phyloP scores from a whole-genome alignment of 768 basidiomycete species.

The Trametes maxima region DNA sequence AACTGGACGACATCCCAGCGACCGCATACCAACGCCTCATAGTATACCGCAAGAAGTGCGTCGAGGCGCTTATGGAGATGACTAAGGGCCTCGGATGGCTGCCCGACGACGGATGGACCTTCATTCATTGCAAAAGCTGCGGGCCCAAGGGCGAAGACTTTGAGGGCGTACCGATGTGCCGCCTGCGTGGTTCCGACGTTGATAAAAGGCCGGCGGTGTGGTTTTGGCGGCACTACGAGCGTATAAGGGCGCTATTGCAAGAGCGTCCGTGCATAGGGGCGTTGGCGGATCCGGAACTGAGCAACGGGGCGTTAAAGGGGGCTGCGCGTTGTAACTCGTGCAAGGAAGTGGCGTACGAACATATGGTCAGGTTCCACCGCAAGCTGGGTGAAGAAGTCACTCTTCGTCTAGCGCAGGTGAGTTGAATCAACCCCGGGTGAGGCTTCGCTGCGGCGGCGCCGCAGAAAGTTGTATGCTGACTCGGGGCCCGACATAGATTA shows the following conservation, averaged over 20 bases:
- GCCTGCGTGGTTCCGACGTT: neutral
- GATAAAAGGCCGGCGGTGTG: neutral
- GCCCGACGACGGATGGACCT: no score
- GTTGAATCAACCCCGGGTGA: neutral
- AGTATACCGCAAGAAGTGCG: no score
- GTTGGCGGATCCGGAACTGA: neutral
- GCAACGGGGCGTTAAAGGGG: neutral
- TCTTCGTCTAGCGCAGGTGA: neutral
- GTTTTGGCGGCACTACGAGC: slow-evolving; percentile 3
- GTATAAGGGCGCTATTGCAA: neutral
- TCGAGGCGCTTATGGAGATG: no score
- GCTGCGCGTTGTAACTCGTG: neutral
- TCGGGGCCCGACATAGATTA: neutral
- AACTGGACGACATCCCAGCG: no score
- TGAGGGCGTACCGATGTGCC: neutral
- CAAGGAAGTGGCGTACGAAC: neutral
- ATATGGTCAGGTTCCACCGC: neutral
- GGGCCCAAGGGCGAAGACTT: no score
- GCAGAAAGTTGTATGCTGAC: neutral
- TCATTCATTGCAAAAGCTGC: no score
- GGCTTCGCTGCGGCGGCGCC: no score
- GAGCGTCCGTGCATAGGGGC: neutral
- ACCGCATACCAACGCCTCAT: no score
- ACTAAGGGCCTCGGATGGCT: no score
- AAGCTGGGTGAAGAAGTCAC: neutral